These are phyloP conservation scores for Tricholomella constricta DNA, from an alignment of 768 basidiomycete genomes.

Conservation along the genomic window DNA sequence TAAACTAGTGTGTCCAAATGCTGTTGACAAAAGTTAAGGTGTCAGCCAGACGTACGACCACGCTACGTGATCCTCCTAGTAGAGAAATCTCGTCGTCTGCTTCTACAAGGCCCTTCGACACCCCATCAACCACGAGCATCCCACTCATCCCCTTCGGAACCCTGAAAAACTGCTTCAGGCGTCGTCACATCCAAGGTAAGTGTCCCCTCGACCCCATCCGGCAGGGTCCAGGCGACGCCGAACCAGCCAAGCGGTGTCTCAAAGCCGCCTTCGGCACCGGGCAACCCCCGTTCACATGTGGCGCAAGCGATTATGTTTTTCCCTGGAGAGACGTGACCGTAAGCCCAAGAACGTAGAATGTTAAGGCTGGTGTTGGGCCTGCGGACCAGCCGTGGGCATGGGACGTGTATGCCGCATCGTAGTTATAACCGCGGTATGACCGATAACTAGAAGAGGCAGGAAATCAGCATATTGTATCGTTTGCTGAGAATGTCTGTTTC, in stretches of 20 bases:
- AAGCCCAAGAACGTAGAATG: slow-evolving; percentile 59
- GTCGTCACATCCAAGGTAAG: slow-evolving; percentile 27
- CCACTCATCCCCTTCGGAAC: slow-evolving; percentile 35
- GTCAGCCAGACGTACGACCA: too few relatives aligned
- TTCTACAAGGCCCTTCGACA: slow-evolving; percentile 9
- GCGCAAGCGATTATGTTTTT: slow-evolving; percentile 47
- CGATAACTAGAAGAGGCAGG: slow-evolving; percentile 46
- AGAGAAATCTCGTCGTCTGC: slow-evolving; percentile 7
- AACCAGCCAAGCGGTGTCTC: slow-evolving; percentile 55
- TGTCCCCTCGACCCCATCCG: slow-evolving; percentile 7
- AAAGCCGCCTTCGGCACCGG: slow-evolving; percentile 51
- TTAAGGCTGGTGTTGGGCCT: slow-evolving; percentile 58
- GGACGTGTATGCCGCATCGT: slow-evolving; percentile 60
- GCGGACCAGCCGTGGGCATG: slow-evolving; percentile 63
- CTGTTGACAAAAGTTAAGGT: too few relatives aligned
- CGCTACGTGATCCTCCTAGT: slow-evolving; percentile 1
- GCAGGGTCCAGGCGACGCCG: slow-evolving; percentile 44
- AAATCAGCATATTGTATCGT: not conserved
- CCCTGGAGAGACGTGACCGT: slow-evolving; percentile 50
- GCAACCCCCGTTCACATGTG: slow-evolving; percentile 44
- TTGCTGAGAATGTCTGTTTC: not conserved
- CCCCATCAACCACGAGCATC: slow-evolving; percentile 26
- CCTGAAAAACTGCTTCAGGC: slow-evolving; percentile 21
- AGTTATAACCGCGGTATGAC: slow-evolving; percentile 53
- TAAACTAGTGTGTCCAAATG: too few relatives aligned